Conservation (phyloP, 176 grass and related monocot genomes). For the Oryza brachyantha region DNA sequence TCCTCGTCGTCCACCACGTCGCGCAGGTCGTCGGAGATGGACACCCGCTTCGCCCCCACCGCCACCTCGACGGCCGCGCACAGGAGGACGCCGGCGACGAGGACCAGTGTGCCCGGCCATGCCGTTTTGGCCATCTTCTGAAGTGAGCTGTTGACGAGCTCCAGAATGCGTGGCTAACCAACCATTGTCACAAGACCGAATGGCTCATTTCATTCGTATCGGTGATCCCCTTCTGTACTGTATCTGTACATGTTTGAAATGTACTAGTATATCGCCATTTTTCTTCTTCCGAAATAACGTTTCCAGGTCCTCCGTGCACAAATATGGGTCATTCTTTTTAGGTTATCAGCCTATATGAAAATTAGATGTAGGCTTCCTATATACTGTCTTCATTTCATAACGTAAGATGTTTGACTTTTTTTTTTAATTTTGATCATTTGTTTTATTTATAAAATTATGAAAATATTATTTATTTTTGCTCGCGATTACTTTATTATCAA, state of each 20-base stretch:
- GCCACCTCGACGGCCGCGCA: slow-evolving; percentile 18
- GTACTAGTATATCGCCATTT: not conserved
- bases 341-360: not conserved
- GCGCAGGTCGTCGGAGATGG: slow-evolving; percentile 75
- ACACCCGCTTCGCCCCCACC: slow-evolving; percentile 43
- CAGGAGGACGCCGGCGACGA: slow-evolving; percentile 23
- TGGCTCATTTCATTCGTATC: not conserved
- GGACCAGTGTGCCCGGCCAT: not conserved
- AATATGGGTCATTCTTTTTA: too few relatives aligned
- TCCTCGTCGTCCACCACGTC: slow-evolving; percentile 87
- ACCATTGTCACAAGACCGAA: not conserved
- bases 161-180: slow-evolving; percentile 22
- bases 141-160: not conserved
- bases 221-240: not conserved
- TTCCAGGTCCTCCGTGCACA: not conserved
- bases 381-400: too few relatives aligned
- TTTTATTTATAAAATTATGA: too few relatives aligned
- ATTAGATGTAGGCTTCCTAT: too few relatives aligned
- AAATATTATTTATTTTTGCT: too few relatives aligned
- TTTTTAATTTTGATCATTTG: too few relatives aligned
- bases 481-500: too few relatives aligned
- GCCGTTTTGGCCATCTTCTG: slow-evolving; percentile 17
- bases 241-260: not conserved
- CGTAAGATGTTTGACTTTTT: too few relatives aligned
- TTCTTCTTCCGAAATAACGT: not conserved